Percentiles rank a stretch among this genome's conserved stretches.
These are phyloP conservation scores for Sphagnum fallax DNA, from an alignment of 228 moss, liverwort and hornwort genomes.

Conservation along the genomic window DNA sequence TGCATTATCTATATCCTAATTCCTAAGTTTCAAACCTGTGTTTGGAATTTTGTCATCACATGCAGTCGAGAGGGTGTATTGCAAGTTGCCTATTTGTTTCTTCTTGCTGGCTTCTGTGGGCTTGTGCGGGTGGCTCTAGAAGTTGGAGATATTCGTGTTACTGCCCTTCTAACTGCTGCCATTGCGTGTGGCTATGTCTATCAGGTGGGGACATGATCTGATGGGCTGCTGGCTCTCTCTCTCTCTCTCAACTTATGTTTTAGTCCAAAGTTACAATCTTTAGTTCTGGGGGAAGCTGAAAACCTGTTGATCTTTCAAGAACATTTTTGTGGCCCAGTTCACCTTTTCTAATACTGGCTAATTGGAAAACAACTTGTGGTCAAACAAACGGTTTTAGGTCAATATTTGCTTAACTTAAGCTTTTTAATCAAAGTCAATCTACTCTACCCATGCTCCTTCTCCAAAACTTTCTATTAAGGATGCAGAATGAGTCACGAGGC, in stretches of 20 bases:
- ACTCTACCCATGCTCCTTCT: neutral
- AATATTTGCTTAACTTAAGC: too few relatives aligned
- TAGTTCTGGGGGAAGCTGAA: neutral
- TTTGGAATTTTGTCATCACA: too few relatives aligned
- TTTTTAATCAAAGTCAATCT: neutral
- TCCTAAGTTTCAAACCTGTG: too few relatives aligned
- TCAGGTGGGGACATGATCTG: conserved; percentile 33
- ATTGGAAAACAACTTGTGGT: too few relatives aligned
- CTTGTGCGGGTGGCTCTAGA: conserved; percentile 46
- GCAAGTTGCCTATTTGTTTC: conserved; percentile 38
- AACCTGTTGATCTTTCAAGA: neutral
- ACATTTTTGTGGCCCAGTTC: neutral
- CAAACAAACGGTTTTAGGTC: too few relatives aligned
- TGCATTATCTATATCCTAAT: too few relatives aligned
- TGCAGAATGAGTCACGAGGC: too few relatives aligned
- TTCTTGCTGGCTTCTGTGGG: conserved; percentile 42
- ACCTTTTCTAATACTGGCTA: too few relatives aligned
- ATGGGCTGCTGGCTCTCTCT: neutral
- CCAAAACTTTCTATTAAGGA: too few relatives aligned
- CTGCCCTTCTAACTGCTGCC: conserved; percentile 40
- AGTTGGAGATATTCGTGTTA: conserved; percentile 62
- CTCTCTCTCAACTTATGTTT: neutral
- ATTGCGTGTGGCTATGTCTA: conserved; percentile 74
- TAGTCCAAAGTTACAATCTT: neutral
- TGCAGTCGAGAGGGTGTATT: conserved; percentile 64